Base-by-base conservation (phyloP, 805 yeast genomes). In the Blastobotrys muscicola region DNA sequence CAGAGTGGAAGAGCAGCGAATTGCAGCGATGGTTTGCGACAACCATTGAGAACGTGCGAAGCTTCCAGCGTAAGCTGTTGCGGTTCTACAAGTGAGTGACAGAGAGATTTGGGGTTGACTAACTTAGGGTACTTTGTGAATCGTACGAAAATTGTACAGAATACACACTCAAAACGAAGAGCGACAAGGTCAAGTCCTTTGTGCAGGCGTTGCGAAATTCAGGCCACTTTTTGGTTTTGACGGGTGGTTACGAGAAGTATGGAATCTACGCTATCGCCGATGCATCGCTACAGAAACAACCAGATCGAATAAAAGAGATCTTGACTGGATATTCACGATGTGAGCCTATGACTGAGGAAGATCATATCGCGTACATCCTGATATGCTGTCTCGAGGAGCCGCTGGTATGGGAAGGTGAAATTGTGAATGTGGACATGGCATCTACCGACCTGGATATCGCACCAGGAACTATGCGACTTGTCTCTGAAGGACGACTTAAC, bases 371-470 rank as follows among this genome's bases (percentile, higher is more conserved):
- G 0, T 85, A 84, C 50, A 72, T 85, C 10, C 54, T 87, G 23
- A 81, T 85, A 0, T 62, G 89, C 3, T 79, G 85, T 53, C 87
- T 95, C 0, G 72, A 80, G 2, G 85, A 85, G 54, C 94, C 96
- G 0, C 73, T 89, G 62, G 76, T 84, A 39, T 90, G 97, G 97
- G 87, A 83, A 48, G 97, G 97, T 3, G 71, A 75, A 12, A 78
- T 82, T 49, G 71, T 80, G 33, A 73, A 78, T 36, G 59, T 84
- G 9, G 64, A 61, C 10, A 40, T 62, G 37, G 53, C 58, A 1
- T 57, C 51, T 29, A 41, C 50, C 8, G 57, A 60, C 2, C 67
- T 76, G 16, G 80, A 78, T 44, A 66, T 83, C n/a, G 74, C 71
- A 46, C 76, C 75, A 8, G 92, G 94, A 2, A 76, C 79, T 44